Base-by-base conservation (phyloP, 1,284 basidiomycete genomes). In the Moniliophthora roreri region DNA sequence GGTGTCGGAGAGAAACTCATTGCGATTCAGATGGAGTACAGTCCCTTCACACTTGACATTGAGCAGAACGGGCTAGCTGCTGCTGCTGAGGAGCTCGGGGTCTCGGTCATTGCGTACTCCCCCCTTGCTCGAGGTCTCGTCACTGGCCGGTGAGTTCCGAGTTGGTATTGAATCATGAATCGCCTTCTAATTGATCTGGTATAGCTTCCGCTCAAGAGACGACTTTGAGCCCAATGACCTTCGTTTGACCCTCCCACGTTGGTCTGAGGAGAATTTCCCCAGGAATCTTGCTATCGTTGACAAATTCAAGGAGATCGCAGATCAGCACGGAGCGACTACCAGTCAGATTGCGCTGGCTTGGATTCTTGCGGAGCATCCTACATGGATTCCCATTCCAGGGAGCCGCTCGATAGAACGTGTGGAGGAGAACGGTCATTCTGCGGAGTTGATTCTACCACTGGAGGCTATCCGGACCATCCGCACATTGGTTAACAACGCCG, bases 331-430 rank as follows among this genome's bases (percentile, higher is more conserved):
- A 4, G 68, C 68, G 10, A 76, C 79, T 1, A 55, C 74, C 0
- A 69, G 74, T 0, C 80, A 82, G 60, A 62, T 82, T 18, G 62
- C 71, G 1, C 67, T 84, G 1, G 80, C 81, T 0, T 83, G 81
- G 80, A 60, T 79, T 35, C 62, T 76, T 7, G 70, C 64, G 2
- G 61, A 63, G 21, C 61, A 67, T 49, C 60, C 62, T 1, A 60
- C 62, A 40, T 63, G 66, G 54, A 56, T 70, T 46, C 67, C 66
- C 1, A 66, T 69, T 45, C 66, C 67, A 11, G 69, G 64, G 4
- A 57, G 53, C 6, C 62, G 64, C 15, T 60, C 50, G 21, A 35
- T 58, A 6, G 48, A 50, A 0, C 64, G 69, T 15, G 56, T 71
- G 2, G 64, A 69, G 38, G 70, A 70, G 53, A 71, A 72, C 50